Conservation (phyloP, 2,329 filamentous ascomycete species). For the Colletotrichum sp. region DNA sequence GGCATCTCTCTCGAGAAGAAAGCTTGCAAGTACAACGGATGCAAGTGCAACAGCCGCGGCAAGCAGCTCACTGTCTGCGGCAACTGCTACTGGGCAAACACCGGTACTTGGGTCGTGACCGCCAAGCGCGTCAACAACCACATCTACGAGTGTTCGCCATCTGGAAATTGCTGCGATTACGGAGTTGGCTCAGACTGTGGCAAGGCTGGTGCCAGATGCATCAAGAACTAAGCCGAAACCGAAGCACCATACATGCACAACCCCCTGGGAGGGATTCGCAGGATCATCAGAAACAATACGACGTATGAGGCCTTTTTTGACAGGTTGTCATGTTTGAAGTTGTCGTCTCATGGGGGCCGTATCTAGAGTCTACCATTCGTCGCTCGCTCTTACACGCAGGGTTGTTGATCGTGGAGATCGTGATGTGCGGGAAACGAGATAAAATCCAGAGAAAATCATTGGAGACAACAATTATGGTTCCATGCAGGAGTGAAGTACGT, state of each 20-base stretch:
- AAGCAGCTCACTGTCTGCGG: conserved; percentile 28
- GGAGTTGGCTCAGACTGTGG: conserved; percentile 26
- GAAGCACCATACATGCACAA: neutral
- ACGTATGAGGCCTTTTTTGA: neutral
- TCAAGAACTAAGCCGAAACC: neutral
- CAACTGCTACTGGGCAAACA: conserved; percentile 26
- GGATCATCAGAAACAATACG: neutral
- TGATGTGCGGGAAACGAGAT: neutral
- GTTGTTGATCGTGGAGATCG: neutral
- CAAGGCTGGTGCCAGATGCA: conserved; percentile 4
- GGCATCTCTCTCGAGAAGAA: conserved; percentile 13
- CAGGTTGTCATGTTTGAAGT: neutral
- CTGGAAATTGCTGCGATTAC: conserved; percentile 27
- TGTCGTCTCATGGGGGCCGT: conserved; percentile 3
- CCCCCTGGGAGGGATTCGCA: neutral
- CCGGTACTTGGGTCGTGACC: conserved; percentile 21
- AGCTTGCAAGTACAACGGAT: conserved; percentile 26
- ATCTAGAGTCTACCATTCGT: neutral
- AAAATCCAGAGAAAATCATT: conserved; percentile 1
- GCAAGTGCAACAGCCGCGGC: conserved; percentile 27
- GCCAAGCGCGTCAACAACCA: conserved; percentile 24
- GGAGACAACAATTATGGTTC: conserved; percentile 3
- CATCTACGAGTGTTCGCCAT: conserved; percentile 28
- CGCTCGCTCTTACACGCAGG: neutral
- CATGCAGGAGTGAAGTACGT: conserved; percentile 14